A percentile compares a stretch with the other conserved stretches of the same genome.
phyloP scores from a whole-genome alignment of 192 early-diverging fungal genomes.

The Entomortierella beljakovae region DNA sequence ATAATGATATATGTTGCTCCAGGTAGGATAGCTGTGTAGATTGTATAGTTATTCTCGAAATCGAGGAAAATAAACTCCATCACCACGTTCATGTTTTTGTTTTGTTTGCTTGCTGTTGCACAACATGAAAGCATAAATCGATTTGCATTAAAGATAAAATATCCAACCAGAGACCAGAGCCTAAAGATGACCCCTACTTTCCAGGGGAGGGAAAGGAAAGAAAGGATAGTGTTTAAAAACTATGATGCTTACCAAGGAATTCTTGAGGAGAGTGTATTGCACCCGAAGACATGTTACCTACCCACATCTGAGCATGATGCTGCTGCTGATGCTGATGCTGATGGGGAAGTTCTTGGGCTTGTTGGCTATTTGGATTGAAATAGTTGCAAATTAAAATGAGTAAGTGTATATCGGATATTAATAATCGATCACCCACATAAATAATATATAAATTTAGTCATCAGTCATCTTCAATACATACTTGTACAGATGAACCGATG shows the following conservation, averaged over 20 bases:
- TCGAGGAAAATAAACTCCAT: too few relatives aligned
- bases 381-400: not conserved
- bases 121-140: too few relatives aligned
- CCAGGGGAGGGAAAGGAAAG: too few relatives aligned
- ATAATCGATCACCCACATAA: not conserved
- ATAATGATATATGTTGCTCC: too few relatives aligned
- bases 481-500: constrained; percentile 18
- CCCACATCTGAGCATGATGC: constrained; percentile 18
- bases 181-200: too few relatives aligned
- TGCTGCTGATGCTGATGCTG: constrained; percentile 17
- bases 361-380: not conserved
- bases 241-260: constrained; percentile 16
- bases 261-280: constrained; percentile 26
- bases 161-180: too few relatives aligned
- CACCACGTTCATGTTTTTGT: too few relatives aligned
- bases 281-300: constrained; percentile 15
- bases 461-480: not conserved
- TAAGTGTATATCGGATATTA: not conserved
- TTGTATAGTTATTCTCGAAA: too few relatives aligned
- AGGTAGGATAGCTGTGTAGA: too few relatives aligned
- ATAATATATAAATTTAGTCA: not conserved
- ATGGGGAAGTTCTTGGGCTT: not conserved
- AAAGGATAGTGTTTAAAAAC: not conserved
- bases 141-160: too few relatives aligned
- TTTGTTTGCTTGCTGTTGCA: too few relatives aligned